phyloP scores from a whole-genome alignment of 257 asterid genomes.

The Fraxinus pennsylvanica region DNA sequence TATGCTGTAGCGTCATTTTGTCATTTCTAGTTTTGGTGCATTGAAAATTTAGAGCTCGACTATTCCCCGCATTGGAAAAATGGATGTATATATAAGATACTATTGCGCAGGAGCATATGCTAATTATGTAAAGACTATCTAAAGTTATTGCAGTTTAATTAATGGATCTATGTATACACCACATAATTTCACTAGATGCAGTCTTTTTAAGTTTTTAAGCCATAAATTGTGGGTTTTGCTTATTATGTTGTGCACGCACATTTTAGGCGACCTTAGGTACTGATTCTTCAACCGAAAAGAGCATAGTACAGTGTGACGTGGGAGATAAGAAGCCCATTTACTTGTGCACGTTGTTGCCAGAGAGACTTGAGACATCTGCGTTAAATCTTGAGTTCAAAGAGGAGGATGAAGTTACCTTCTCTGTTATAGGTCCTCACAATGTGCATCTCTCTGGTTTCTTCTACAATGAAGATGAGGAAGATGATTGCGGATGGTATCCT shows the following conservation, averaged over 20 bases:
- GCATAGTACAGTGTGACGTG: conserved; percentile 71
- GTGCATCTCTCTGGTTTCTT: conserved; percentile 92
- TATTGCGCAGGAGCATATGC: not conserved
- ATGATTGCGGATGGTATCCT: conserved; percentile 67
- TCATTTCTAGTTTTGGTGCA: not conserved
- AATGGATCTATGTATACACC: no score
- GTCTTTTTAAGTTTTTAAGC: no score
- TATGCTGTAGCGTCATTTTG: not conserved
- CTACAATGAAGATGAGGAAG: conserved; percentile 44
- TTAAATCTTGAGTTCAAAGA: conserved; percentile 85
- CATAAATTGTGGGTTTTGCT: not conserved
- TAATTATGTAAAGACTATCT: no score
- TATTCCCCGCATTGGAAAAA: no score
- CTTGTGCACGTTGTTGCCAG: conserved; percentile 73
- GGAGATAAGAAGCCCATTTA: conserved; percentile 75
- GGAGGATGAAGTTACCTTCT: conserved; percentile 72
- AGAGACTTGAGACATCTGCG: conserved; percentile 65
- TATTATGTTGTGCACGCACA: not conserved
- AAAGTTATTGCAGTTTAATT: no score
- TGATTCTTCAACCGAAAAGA: conserved; percentile 55
- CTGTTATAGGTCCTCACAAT: conserved; percentile 59
- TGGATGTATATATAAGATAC: not conserved
- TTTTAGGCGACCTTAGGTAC: conserved; percentile 77
- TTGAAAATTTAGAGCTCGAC: not conserved
- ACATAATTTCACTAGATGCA: not conserved